phyloP scores from a whole-genome alignment of 768 basidiomycete species.

The Lentinula edodes region DNA sequence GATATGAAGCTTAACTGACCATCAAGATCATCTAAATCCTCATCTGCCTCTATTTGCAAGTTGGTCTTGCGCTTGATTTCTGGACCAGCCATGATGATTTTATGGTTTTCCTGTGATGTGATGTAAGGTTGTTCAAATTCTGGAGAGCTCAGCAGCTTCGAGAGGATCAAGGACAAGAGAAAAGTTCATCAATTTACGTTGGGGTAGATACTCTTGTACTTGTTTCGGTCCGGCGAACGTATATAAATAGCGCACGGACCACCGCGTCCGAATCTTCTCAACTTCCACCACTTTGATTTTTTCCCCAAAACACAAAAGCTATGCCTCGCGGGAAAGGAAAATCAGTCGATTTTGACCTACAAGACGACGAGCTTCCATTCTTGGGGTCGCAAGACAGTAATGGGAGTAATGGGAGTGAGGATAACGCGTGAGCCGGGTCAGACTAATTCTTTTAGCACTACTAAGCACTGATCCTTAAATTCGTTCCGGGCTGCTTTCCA shows the following conservation, averaged over 20 bases:
- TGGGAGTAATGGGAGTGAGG: neutral
- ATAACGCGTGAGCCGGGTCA: neutral
- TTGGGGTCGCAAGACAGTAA: slow-evolving; percentile 2
- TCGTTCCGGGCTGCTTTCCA: neutral
- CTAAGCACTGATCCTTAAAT: too few species aligned
- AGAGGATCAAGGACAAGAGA: neutral
- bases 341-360: neutral
- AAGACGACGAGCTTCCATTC: neutral
- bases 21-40: slow-evolving; percentile 70
- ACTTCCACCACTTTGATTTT: neutral
- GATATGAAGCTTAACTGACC: slow-evolving; percentile 22
- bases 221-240: neutral
- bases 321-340: slow-evolving; percentile 4
- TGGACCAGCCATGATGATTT: neutral
- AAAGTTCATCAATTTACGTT: too few species aligned
- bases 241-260: neutral
- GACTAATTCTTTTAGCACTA: neutral
- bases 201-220: neutral
- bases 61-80: neutral
- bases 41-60: slow-evolving; percentile 15
- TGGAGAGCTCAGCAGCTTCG: too few species aligned
- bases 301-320: too few species aligned
- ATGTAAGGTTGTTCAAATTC: neutral
- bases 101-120: neutral
- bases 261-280: neutral